Evolutionary conservation across 495 filamentous ascomycete genomes (phyloP), one percentile per base, ranked within the genome.

Genomic region (Aspergillus conjunctus): DNA sequence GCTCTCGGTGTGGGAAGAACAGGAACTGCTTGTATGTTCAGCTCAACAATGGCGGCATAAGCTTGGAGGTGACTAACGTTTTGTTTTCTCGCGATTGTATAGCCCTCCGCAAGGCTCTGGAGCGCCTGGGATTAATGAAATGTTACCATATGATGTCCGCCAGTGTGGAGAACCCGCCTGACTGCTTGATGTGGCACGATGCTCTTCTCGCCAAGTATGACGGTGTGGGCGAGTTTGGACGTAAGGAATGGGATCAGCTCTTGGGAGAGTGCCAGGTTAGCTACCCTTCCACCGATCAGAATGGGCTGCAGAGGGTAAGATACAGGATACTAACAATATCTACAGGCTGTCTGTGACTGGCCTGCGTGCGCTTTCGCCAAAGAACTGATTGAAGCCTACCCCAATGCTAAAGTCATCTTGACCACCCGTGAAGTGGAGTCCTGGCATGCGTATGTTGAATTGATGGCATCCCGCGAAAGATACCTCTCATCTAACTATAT

Each of bases 121-220:
- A 83, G 56, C 73, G 79, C 37, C 78, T 89, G 18, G 86, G 86
- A 26, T 87, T 86, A 71, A 62, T 77, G 59, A 79, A 85, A 70
- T 83, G 78, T 62, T 87, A 87, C 77, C 86, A 89, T 75, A 86
- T 87, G 76, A 87, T 86, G 83, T 83, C 82, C 55, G 80, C 82
- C 55, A 79, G 80, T 55, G 78, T 87, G 55, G 83, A 87, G 70
- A 81, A 86, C 66, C 81, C 82, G 7, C 80, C 78, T 0, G 83
- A 87, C 65, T 82, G 79, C 46, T 67, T 81, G 1, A 83, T 85
- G 71, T 89, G 87, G 87, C 79, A 81, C 68, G 83, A 88, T 66
- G 86, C 85, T 44, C 75, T 88, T n/a, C 73, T 74, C 18, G 85
- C 85, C 59, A 88, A 88, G 64, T 89, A 84, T 70, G 77, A 85